Evolutionary conservation across 176 grass and related monocot genomes (phyloP).

Genomic region (Aechmea fasciata): DNA sequence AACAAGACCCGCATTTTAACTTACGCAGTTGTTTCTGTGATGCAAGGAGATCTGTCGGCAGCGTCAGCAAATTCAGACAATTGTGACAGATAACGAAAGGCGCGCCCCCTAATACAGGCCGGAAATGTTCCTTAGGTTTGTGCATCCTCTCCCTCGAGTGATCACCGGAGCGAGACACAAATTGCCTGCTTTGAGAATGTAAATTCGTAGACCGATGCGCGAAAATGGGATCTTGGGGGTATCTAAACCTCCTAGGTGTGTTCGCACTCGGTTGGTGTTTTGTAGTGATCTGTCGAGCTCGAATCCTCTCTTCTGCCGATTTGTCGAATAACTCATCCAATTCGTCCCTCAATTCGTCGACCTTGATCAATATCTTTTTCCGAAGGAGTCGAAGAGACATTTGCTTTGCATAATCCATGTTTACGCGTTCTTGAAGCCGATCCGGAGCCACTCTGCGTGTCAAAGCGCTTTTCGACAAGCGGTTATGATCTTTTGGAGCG

Average conservation of each 20-base stretch:
- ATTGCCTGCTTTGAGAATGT: background rate
- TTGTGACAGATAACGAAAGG: conserved; percentile 81
- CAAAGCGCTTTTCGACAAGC: background rate
- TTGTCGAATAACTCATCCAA: conserved; percentile 55
- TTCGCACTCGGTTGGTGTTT: conserved; percentile 1
- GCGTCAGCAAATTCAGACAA: conserved; percentile 52
- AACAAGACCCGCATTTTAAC: conserved; percentile 66
- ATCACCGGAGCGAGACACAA: conserved; percentile 17
- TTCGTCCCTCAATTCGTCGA: conserved; percentile 55
- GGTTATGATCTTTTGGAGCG: background rate
- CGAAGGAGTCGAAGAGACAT: conserved; percentile 31
- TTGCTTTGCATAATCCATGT: conserved; percentile 27
- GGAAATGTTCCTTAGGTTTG: conserved; percentile 41
- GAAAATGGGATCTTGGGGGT: conserved; percentile 29
- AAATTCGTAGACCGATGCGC: conserved; percentile 14
- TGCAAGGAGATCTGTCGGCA: conserved; percentile 49
- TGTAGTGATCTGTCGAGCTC: background rate
- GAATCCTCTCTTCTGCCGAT: conserved; percentile 32
- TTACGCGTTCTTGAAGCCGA: conserved; percentile 22
- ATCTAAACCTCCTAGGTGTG: conserved; percentile 22
- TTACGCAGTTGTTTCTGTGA: conserved; percentile 40
- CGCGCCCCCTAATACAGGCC: conserved; percentile 54
- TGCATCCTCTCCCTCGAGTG: conserved; percentile 25
- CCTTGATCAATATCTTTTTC: conserved; percentile 59
- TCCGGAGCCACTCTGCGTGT: conserved; percentile 2